Conservation (phyloP, 441 rosid species). For the Jatropha multifida region DNA sequence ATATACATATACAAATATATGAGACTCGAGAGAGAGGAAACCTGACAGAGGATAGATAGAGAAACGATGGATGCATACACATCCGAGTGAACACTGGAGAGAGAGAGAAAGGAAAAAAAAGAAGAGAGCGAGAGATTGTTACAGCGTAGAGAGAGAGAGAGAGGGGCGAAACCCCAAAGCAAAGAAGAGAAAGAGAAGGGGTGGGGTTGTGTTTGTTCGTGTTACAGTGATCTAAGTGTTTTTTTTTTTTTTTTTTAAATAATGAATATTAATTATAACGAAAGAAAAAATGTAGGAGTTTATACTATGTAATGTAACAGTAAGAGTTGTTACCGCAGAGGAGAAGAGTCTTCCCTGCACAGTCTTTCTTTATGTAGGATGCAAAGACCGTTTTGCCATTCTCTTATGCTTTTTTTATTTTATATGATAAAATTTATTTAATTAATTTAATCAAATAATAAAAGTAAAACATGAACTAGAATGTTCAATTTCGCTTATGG, state of each 20-base stretch:
- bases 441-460: too few relatives aligned
- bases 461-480: too few relatives aligned
- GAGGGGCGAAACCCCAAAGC: slow-evolving; percentile 44
- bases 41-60: slow-evolving; percentile 35
- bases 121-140: not conserved
- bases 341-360: too few relatives aligned
- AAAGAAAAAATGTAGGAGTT: too few relatives aligned
- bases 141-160: slow-evolving; percentile 11
- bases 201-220: slow-evolving; percentile 6
- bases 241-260: not conserved
- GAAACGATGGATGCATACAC: slow-evolving; percentile 36
- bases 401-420: too few relatives aligned
- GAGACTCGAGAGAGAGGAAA: not conserved
- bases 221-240: not conserved
- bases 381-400: too few relatives aligned
- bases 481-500: too few relatives aligned
- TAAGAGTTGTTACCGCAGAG: too few relatives aligned
- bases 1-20: not conserved
- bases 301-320: too few relatives aligned
- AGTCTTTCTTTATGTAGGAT: too few relatives aligned
- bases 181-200: slow-evolving; percentile 9
- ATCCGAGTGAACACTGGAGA: slow-evolving; percentile 34
- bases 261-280: not conserved
- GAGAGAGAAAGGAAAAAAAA: slow-evolving; percentile 8
- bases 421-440: too few relatives aligned